Percentiles rank a stretch among this genome's conserved stretches.
These are phyloP conservation scores for Quercus phellos DNA, from an alignment of 331 rosid genomes.

Conservation along the genomic window DNA sequence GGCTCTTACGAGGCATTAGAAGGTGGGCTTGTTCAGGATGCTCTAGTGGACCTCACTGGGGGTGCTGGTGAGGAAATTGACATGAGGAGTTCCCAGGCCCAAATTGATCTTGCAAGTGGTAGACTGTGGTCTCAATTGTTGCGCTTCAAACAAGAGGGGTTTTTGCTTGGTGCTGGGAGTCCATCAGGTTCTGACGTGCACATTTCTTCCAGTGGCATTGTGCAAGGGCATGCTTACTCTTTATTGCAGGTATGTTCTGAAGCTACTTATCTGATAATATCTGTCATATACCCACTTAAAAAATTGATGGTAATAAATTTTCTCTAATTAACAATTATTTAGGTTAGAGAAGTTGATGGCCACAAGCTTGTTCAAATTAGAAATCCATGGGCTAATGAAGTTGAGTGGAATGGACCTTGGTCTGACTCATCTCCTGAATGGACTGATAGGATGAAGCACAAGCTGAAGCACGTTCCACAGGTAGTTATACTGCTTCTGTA, in stretches of 20 bases:
- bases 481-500: constrained; percentile 28
- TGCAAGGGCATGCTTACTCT: constrained; percentile 98
- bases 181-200: constrained; percentile 98
- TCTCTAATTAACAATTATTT: constrained; percentile 15
- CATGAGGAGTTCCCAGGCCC: constrained; percentile 95
- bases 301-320: constrained; percentile 4
- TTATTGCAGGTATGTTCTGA: constrained; percentile 66
- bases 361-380: constrained; percentile 98
- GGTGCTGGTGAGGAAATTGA: constrained; percentile 99
- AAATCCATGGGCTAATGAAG: constrained; percentile 99
- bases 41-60: constrained; percentile 98
- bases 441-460: constrained; percentile 98
- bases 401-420: constrained; percentile 99
- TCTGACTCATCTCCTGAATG: constrained; percentile 90
- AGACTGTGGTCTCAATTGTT: constrained; percentile 93
- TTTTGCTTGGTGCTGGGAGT: constrained; percentile 98
- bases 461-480: constrained; percentile 88
- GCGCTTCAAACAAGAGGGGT: constrained; percentile 96
- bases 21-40: constrained; percentile 99
- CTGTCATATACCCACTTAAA: background rate
- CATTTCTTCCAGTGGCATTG: constrained; percentile 96
- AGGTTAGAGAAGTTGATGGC: constrained; percentile 96
- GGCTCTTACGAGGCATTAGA: constrained; percentile 98
- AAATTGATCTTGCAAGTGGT: constrained; percentile 99
- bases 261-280: background rate